These are phyloP conservation scores for Triadica sebifera DNA, from an alignment of 345 rosid species.

Conservation along the genomic window DNA sequence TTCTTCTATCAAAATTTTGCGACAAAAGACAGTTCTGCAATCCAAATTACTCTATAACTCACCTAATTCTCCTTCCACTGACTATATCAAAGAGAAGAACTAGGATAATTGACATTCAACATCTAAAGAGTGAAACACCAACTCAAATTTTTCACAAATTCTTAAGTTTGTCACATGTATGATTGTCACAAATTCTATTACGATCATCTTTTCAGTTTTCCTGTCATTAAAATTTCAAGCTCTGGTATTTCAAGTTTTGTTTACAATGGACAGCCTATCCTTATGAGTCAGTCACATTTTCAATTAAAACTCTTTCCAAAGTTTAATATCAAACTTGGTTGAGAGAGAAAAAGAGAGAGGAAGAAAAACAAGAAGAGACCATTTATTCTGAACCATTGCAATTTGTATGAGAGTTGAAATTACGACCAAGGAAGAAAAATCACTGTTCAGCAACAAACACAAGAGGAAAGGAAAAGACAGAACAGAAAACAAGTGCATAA, in stretches of 20 bases:
- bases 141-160: no score
- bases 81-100: conserved; percentile 14
- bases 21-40: conserved; percentile 22
- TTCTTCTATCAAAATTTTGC: conserved; percentile 48
- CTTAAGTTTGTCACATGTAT: no score
- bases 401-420: neutral
- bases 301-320: neutral
- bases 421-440: neutral
- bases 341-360: neutral
- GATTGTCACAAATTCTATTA: neutral
- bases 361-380: conserved; percentile 1
- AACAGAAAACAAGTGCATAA: neutral
- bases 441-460: neutral
- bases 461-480: neutral
- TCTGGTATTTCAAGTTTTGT: neutral
- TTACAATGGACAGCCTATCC: neutral
- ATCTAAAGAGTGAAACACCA: conserved; percentile 7
- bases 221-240: neutral
- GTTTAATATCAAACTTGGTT: neutral
- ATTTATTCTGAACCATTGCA: neutral
- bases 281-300: neutral
- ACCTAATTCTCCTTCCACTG: conserved; percentile 14
- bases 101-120: conserved; percentile 2
- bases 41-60: conserved; percentile 22
- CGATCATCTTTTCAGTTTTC: neutral